Base-by-base conservation (phyloP, 768 basidiomycete genomes). In the Rhodosporidiobolus odoratus region DNA sequence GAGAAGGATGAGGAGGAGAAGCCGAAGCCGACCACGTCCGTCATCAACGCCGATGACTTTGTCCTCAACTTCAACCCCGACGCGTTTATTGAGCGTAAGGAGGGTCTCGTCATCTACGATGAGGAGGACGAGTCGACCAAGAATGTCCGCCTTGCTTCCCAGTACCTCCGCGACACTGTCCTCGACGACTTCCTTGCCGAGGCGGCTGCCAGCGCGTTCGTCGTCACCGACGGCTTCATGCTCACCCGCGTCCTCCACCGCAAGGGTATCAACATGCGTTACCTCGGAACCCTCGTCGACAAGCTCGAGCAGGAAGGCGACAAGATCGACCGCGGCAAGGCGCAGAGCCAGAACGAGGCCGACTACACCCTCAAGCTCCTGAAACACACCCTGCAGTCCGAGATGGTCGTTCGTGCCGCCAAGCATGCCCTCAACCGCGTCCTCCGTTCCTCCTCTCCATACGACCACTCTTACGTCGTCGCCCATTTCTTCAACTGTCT, bases 401-500 rank as follows among this genome's bases (percentile, higher is more conserved):
- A 82, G 73, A 82, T 83, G 81, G 78, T 82, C 59, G 76, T 81
- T 77, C 80, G 82, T 65, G 79, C 79, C 23, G 71, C 76, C 73
- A 82, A 82, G 77, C 81, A 81, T 72, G 72, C 80, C 66, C 76
- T 83, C 10, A 79, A 80, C 48, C 41, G 62, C n/a, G 75, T 80
- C 43, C 68, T 82, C 32, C 68, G 73, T 52, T 77, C 76, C 32
- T 43, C 69, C 58, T 69, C 74, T n/a, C 70, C 75, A 40, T 79
- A 79, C 45, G 76, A 77, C 63, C 66, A 74, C 45, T 48, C 76
- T 1, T 38, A 16, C 52, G 38, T 74, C 64, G 76, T 83, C 59
- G 77, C 82, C 4, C 82, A 83, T 78, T 81, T 82, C 79, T 77
- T 81, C 74, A 82, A 83, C 78, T 83, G 82, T 73, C 77, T 83